Evolutionary conservation across 257 asterid genomes (phyloP).

Genomic region (Henckelia pumila): DNA sequence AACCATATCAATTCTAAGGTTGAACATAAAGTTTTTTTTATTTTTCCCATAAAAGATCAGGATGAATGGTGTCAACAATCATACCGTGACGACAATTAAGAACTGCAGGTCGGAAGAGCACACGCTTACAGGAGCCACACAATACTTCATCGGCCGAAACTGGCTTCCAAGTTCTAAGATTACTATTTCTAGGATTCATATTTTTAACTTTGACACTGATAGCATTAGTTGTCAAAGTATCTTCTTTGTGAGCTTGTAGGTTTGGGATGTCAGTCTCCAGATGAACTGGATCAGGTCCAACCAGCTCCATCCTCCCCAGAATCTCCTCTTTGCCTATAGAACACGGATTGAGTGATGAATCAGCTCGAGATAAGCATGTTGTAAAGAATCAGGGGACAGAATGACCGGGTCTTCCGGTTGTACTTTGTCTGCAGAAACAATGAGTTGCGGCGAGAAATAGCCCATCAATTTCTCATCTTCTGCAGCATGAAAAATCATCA

Average conservation of each 20-base stretch:
- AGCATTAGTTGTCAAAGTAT: conserved; percentile 12
- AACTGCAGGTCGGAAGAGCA: conserved; percentile 46
- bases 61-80: conserved; percentile 17
- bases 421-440: conserved; percentile 11
- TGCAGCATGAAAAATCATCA: conserved; percentile 26
- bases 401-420: conserved; percentile 13
- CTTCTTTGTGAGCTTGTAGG: conserved; percentile 15
- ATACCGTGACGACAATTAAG: conserved; percentile 68
- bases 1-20: background rate
- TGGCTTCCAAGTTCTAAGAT: conserved; percentile 23
- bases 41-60: background rate
- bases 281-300: conserved; percentile 9
- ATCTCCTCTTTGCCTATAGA: conserved; percentile 14
- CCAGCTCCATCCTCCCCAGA: conserved; percentile 1
- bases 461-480: conserved; percentile 36
- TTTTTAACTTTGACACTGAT: conserved; percentile 17
- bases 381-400: conserved; percentile 1
- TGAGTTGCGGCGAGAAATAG: conserved; percentile 30
- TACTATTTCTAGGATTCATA: background rate
- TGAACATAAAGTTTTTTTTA: background rate
- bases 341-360: background rate
- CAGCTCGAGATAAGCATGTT: conserved; percentile 14
- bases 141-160: conserved; percentile 41
- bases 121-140: conserved; percentile 40
- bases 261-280: conserved; percentile 15